Percentiles rank a stretch among this genome's conserved stretches.
Evolutionary conservation across 257 asterid genomes (phyloP).

Genomic region (Solanum microdontum): DNA sequence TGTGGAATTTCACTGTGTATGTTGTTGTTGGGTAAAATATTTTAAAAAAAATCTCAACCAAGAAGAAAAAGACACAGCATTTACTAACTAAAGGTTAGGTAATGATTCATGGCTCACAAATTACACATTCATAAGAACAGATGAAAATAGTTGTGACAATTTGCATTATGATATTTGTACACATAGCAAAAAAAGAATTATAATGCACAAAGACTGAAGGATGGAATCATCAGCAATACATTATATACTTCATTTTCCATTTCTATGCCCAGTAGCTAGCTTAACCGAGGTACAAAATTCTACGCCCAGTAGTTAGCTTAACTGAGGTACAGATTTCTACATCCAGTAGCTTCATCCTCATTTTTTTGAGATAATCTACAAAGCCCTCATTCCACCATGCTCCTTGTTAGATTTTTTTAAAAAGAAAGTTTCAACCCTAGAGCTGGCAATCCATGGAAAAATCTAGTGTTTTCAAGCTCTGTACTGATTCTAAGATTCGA

Average conservation of each 20-base stretch:
- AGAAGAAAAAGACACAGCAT: not conserved
- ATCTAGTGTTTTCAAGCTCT: not conserved
- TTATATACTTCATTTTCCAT: not conserved
- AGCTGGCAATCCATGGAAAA: not conserved
- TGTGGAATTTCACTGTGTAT: not conserved
- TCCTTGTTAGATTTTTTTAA: accelerated
- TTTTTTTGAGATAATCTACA: not conserved
- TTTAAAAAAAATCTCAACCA: not conserved
- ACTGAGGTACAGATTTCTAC: not conserved
- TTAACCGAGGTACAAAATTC: not conserved
- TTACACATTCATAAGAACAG: not conserved
- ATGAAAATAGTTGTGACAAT: not conserved
- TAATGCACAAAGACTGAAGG: not conserved
- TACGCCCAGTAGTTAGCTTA: not conserved
- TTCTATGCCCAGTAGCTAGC: not conserved
- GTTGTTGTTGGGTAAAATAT: not conserved
- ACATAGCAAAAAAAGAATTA: not conserved
- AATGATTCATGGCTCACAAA: not conserved
- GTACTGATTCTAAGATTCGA: not conserved
- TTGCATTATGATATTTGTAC: not conserved
- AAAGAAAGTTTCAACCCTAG: not conserved
- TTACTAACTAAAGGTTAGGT: not conserved
- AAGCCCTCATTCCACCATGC: not conserved
- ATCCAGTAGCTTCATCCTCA: not conserved
- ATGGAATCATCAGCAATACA: not conserved